Base-by-base conservation (phyloP, 129 eudicot genomes). In the Scalesia atractyloides region DNA sequence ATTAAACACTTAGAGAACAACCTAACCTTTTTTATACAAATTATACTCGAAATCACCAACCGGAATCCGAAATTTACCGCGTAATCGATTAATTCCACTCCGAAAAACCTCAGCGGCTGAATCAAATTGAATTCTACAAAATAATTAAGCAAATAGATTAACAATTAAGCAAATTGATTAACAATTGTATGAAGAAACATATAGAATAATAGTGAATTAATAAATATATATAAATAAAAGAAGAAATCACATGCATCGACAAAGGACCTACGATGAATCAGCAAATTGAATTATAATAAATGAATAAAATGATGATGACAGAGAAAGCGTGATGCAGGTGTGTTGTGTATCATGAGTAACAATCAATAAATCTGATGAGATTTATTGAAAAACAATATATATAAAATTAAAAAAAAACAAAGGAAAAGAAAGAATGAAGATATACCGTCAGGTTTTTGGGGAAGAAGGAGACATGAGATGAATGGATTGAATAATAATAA, bases 41-140 rank as follows among this genome's bases (percentile, higher is more conserved):
- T n/a, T 43, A 33, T 36, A 51, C 56, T 41, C 66, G 79, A 37
- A 51, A 75, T 64, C 47, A 73, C 79, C 77, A 64, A 63, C 72
- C 72, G 0, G 12, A 33, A 74, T 64, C 20, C 30, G 56, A 66
- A 16, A 37, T 62, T 30, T 53, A 72, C n/a, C 68, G 64, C 53
- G 52, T 36, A 76, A 67, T 57, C 47, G 63, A 77, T 59, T 9
- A 18, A 76, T 47, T 62, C 54, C 58, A 71, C 70, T 61, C 24
- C 54, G 36, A 10, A 41, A 53, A 50, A 63, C 26, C 71, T 51
- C 60, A 6, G 58, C 15, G 34, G 34, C 34, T 30, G 5, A 70
- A 57, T 71, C 15, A 22, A 71, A 43, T 46, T 30, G 34, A 30
- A 30, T 30, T 30, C 4, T 30, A 30, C 34, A 30, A 24, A 24